Conservation (phyloP, 441 rosid species). For the Populus hybrid region DNA sequence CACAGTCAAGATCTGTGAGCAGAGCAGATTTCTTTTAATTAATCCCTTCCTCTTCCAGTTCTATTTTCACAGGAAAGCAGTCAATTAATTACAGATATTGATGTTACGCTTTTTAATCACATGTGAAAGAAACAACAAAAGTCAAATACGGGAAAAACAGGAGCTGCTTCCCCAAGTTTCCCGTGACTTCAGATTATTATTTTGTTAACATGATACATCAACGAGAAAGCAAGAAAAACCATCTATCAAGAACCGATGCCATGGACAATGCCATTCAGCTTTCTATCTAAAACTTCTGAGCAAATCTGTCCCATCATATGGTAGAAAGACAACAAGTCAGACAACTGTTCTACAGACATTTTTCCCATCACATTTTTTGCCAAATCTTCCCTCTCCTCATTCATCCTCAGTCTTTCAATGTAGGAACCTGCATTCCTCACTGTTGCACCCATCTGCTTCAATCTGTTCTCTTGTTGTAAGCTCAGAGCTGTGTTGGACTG, state of each 20-base stretch:
- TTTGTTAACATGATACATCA: neutral
- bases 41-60: no score
- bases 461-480: constrained; percentile 63
- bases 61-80: no score
- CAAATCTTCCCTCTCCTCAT: constrained; percentile 57
- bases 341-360: no score
- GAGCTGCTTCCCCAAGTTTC: neutral
- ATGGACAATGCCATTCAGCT: constrained; percentile 38
- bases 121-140: neutral
- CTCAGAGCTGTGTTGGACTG: no score
- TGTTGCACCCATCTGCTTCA: constrained; percentile 95
- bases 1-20: no score
- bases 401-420: constrained; percentile 48
- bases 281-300: constrained; percentile 12
- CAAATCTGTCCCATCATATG: no score
- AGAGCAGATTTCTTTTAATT: no score
- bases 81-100: no score
- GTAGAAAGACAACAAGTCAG: no score
- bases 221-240: neutral
- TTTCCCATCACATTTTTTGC: no score
- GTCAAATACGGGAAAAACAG: neutral
- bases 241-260: constrained; percentile 14
- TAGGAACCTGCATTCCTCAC: constrained; percentile 74
- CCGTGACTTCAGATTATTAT: neutral
- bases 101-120: neutral